Evolutionary conservation across 1,139 yeast species (phyloP).

Genomic region (Lodderomyces elongisporus): DNA sequence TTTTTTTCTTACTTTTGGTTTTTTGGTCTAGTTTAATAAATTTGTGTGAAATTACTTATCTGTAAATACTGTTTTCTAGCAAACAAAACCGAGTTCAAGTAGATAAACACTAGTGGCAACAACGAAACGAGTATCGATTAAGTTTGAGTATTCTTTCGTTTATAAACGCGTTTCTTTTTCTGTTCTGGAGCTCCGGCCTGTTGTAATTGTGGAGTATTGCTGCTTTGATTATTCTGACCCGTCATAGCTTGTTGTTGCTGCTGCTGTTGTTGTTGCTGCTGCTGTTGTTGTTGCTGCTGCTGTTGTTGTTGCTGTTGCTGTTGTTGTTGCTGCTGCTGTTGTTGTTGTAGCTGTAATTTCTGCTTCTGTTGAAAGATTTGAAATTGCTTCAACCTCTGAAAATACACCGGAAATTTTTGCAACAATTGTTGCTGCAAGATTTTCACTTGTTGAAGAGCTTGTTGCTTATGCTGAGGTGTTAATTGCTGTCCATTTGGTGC

Average conservation of each 20-base stretch:
- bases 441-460: slow-evolving; percentile 43
- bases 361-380: slow-evolving; percentile 33
- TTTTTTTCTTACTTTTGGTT: too few species aligned
- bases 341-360: slow-evolving; percentile 11
- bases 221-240: too few species aligned
- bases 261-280: slow-evolving; percentile 2
- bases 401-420: slow-evolving; percentile 41
- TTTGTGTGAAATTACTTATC: too few species aligned
- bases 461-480: slow-evolving; percentile 43
- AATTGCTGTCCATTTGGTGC: slow-evolving; percentile 42
- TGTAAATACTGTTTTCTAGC: too few species aligned
- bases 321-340: slow-evolving; percentile 3
- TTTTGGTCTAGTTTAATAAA: too few species aligned
- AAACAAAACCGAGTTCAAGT: too few species aligned
- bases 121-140: too few species aligned
- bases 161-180: slow-evolving; percentile 12
- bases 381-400: slow-evolving; percentile 40
- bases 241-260: not conserved
- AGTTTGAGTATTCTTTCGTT: too few species aligned
- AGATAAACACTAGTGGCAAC: too few species aligned
- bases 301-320: slow-evolving; percentile 5
- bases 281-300: too few species aligned
- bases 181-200: slow-evolving; percentile 9
- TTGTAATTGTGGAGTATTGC: too few species aligned
- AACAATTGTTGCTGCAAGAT: slow-evolving; percentile 39